Evolutionary conservation across 768 basidiomycete species (phyloP).

Genomic region (Phylloporus sp.): DNA sequence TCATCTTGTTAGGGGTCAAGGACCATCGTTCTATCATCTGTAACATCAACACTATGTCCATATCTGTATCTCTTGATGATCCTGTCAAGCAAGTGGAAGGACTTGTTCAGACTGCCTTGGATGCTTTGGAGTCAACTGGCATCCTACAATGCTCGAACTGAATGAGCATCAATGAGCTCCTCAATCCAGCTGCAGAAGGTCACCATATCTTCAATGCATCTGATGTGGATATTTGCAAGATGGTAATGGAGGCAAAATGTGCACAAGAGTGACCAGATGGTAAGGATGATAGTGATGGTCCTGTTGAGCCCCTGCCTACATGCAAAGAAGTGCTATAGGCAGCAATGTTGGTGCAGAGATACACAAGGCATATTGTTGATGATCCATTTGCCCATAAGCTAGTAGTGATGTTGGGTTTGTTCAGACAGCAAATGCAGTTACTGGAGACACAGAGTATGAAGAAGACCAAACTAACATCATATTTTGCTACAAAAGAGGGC

Average conservation of each 20-base stretch:
- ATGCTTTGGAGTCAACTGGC: not conserved
- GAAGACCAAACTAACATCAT: not conserved
- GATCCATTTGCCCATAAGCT: not conserved
- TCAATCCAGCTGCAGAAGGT: not conserved
- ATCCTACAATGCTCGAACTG: not conserved
- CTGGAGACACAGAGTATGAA: not conserved
- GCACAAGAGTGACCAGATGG: not conserved
- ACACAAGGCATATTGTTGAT: too few species aligned
- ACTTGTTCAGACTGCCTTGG: too few species aligned
- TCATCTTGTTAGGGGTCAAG: too few species aligned
- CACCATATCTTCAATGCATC: not conserved
- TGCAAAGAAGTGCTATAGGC: not conserved
- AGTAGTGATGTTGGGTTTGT: not conserved
- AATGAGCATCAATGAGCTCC: not conserved
- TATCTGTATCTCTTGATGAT: too few species aligned
- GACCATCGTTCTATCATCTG: too few species aligned
- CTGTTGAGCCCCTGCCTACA: not conserved
- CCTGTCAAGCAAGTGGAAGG: too few species aligned
- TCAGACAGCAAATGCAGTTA: not conserved
- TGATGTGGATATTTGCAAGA: not conserved
- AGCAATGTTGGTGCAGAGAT: not conserved
- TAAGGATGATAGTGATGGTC: not conserved
- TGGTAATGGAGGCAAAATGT: not conserved
- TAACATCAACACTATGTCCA: too few species aligned
- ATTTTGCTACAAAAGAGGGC: not conserved